Percentiles rank a stretch among this genome's conserved stretches.
phyloP scores from a whole-genome alignment of 306 rosid genomes.

The Pterocarpus macrocarpus region DNA sequence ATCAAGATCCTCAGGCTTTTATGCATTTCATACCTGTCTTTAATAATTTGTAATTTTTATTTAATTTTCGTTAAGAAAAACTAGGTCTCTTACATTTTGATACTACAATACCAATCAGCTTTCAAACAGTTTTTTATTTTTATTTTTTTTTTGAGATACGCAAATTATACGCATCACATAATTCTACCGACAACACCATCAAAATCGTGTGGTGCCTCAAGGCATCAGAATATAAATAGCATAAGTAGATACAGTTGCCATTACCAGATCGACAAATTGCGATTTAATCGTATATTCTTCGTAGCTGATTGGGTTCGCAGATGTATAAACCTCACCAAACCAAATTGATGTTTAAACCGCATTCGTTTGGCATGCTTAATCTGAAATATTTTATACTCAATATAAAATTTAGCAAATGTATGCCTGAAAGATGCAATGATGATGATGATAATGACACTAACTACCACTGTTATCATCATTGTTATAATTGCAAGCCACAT shows the following conservation, averaged over 20 bases:
- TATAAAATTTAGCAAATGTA: neutral
- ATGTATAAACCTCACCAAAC: conserved; percentile 38
- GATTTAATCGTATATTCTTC: neutral
- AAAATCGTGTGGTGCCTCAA: neutral
- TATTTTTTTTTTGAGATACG: conserved; percentile 2
- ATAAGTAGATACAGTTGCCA: conserved; percentile 7
- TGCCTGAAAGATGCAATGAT: conserved; percentile 41
- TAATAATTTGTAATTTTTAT: conserved; percentile 1
- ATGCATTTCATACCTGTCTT: neutral
- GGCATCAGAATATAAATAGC: conserved; percentile 34
- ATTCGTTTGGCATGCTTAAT: conserved; percentile 33
- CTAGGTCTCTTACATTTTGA: neutral
- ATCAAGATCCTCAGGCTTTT: conserved; percentile 37
- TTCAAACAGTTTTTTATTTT: conserved; percentile 11
- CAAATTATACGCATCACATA: conserved; percentile 14
- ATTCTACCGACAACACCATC: conserved; percentile 2
- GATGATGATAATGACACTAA: conserved; percentile 51
- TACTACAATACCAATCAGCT: neutral
- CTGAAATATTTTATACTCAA: conserved; percentile 25
- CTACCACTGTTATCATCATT: conserved; percentile 44
- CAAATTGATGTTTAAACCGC: conserved; percentile 46
- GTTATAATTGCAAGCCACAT: conserved; percentile 46
- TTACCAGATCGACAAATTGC: neutral
- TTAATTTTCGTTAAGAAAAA: neutral
- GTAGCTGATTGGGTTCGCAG: conserved; percentile 8